Base-by-base conservation (phyloP, 129 eudicot species). In the Dittrichia graveolens region DNA sequence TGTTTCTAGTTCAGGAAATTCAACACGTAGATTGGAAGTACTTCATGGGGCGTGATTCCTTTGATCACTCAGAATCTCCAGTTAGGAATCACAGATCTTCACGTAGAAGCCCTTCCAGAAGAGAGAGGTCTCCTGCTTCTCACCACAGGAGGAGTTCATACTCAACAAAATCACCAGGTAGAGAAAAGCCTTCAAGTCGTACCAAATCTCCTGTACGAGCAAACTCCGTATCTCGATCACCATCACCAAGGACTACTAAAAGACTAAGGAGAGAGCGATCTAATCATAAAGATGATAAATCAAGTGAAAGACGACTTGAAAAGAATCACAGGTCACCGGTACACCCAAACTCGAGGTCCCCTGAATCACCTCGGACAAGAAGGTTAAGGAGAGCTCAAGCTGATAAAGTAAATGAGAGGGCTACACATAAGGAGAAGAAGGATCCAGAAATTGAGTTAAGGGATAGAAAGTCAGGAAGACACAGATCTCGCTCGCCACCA, bases 51-150 rank as follows among this genome's bases (percentile, higher is more conserved):
- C 80, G 84, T 37, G 65, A 81, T 61, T 65, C 65, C 63, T 79
- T 83, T 34, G 85, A 80, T 56, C 61, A 55, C 71, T 82, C 90
- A 12, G 87, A 72, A 62, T 92, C 97, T 53, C 91, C 94, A 0
- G 81, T 75, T 44, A 83, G 84, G 79, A 78, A 71, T 56, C 87
- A 75, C 35, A 79, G 85, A 19, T 85, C 98, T 69, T 80, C 88
- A 71, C 89, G 74, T 72, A 83, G 86, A 75, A 94, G 89, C 67
- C 87, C 96, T 45, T 50, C 85, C 5, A 67, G 86, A 39, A 83
- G 96, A 79, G 98, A 87, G 12, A 73, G 85, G 68, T 94, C 97
- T 44, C 97, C 98, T 66, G 72, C 82, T 24, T 24, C 31, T 62
- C 87, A 80, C 5, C 85, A 70, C 72, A 82, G 80, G 79, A 82